Conservation (phyloP, 352 stramenopile species). For the Phytopythium cucurbitacearum region DNA sequence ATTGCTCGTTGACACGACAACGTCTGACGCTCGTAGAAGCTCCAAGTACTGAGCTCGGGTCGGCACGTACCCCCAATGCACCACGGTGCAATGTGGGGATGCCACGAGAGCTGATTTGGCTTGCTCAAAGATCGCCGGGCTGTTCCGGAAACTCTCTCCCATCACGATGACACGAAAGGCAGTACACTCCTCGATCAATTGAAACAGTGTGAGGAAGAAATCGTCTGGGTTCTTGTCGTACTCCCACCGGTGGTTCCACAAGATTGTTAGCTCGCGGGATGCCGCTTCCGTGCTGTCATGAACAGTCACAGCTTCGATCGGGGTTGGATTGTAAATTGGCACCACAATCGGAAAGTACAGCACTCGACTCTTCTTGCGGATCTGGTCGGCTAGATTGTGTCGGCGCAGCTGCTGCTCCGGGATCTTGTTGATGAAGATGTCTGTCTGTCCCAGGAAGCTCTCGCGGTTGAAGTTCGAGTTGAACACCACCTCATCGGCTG, state of each 20-base stretch:
- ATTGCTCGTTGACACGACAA: conserved; percentile 48
- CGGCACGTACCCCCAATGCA: conserved; percentile 35
- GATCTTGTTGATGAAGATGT: conserved; percentile 53
- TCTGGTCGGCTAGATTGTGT: conserved; percentile 9
- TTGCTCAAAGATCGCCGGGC: conserved; percentile 19
- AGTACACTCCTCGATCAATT: conserved; percentile 14
- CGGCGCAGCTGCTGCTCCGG: conserved; percentile 29
- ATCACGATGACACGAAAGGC: conserved; percentile 39
- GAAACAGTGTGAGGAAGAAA: conserved; percentile 42
- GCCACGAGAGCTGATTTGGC: conserved; percentile 19
- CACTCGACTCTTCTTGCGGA: conserved; percentile 29
- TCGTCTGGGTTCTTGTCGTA: conserved; percentile 54
- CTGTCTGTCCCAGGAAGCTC: conserved; percentile 34
- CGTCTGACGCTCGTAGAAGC: conserved; percentile 25
- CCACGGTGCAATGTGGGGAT: conserved; percentile 16
- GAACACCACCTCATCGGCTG: conserved; percentile 42
- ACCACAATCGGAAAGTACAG: conserved; percentile 37
- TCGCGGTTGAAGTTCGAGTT: conserved; percentile 44
- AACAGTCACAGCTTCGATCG: not conserved
- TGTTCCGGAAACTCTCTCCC: conserved; percentile 28
- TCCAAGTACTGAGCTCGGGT: conserved; percentile 30
- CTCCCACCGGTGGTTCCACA: conserved; percentile 58
- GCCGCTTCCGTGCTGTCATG: not conserved
- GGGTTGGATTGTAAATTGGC: not conserved
- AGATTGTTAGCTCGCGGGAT: conserved; percentile 19